Base-by-base conservation (phyloP, 1,139 yeast genomes). In the Geotrichum fermentans region DNA sequence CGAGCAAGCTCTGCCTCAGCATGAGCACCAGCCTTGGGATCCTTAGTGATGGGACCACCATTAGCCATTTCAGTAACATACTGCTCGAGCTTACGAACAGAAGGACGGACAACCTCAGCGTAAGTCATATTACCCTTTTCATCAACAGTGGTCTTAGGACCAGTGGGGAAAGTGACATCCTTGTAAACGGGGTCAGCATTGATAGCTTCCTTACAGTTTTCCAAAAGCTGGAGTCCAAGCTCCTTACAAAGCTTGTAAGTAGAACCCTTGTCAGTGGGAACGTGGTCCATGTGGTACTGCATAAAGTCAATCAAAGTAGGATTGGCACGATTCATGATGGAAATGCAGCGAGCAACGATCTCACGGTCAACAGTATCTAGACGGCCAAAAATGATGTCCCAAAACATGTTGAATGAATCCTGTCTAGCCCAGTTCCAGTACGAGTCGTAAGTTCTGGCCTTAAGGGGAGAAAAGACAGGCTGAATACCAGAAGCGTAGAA, bases 381-480 rank as follows among this genome's bases (percentile, higher is more conserved):
- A 58, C 87, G 83, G 65, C 98, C 98, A 68, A 92, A 94, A 62
- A 92, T 88, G 62, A 92, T 88, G 71, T 92, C 97, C 67, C 80
- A 92, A 73, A 88, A 92, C 89, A 92, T 84, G 47, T 90, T 82
- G 60, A 92, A 73, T 55, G 94, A 86, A 68, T 94, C 96, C 74
- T 92, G 98, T 72, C 97, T 86, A 41, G 97, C 97, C 98, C 98
- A 92, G 71, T 94, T 94, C 98, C 98, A 92, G 71, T 90, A 89
- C 24, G 97, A 89, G 70, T 92, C 97, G 69, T 92, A 92, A 49
- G 85, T 82, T 74, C 98, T 86, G 35, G 97, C 95, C 74, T 92
- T 92, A 72, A 85, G 78, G 55, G 94, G 77, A 38, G 96, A 86
- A 73, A 92, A 92, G 8, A 84, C 82, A 44, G 98, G 96, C 58